Percentiles rank a stretch among this genome's conserved stretches.
Evolutionary conservation across 2,329 filamentous ascomycete species (phyloP).

Genomic region (Thelonectria blattea): DNA sequence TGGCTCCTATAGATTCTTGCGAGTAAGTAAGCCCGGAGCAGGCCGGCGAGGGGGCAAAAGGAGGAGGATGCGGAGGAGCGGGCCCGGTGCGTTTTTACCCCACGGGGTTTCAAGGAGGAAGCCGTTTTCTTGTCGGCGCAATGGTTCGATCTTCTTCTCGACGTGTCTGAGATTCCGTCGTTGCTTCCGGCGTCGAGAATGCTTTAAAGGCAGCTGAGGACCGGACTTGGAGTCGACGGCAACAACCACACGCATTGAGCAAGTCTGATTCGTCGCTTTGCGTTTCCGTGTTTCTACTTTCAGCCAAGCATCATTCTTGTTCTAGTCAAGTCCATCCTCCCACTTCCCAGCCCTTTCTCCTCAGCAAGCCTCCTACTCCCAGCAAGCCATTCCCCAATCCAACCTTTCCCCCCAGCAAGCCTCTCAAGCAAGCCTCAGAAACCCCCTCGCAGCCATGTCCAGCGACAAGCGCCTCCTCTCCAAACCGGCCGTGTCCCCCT

Average conservation of each 20-base stretch:
- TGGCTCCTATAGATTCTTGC: not conserved
- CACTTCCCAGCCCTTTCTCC: too few relatives aligned
- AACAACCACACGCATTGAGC: not conserved
- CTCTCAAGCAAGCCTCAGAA: not conserved
- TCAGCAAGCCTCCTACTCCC: too few relatives aligned
- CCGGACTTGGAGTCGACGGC: not conserved
- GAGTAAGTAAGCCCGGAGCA: not conserved
- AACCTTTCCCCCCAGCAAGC: not conserved
- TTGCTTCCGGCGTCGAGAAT: not conserved
- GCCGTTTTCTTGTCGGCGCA: not conserved
- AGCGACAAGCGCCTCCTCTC: constrained; percentile 9
- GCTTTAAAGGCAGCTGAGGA: constrained; percentile 8
- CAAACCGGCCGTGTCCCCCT: constrained; percentile 19
- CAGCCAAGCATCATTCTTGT: not conserved
- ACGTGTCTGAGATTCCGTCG: not conserved
- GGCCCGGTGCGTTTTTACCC: constrained; percentile 7
- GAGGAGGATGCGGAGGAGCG: not conserved
- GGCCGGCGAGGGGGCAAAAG: not conserved
- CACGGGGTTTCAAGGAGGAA: constrained; percentile 1
- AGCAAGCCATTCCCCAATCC: too few relatives aligned
- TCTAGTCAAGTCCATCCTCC: too few relatives aligned
- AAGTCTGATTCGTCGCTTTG: constrained; percentile 11
- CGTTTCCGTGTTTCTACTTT: not conserved
- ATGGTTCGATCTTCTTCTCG: not conserved
- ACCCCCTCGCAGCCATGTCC: constrained; percentile 5